Percentiles rank a stretch among this genome's conserved stretches.
phyloP scores from a whole-genome alignment of 1,139 yeast species.

The Saccharomyces hybrid region DNA sequence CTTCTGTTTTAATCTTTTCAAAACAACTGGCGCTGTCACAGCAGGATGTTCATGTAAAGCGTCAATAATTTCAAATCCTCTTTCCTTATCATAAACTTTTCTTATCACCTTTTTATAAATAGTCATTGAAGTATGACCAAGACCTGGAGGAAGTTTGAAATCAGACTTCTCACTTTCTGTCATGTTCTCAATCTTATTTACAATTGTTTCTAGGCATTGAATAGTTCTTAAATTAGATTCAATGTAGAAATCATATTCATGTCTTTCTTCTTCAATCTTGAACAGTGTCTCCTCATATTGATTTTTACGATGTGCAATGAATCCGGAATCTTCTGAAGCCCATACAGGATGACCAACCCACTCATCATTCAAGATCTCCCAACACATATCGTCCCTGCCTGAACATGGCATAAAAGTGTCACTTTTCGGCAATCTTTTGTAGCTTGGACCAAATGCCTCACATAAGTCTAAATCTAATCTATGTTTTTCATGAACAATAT shows the following conservation, averaged over 20 bases:
- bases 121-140: conserved; percentile 85
- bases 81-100: conserved; percentile 86
- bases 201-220: conserved; percentile 91
- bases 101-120: conserved; percentile 90
- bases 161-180: conserved; percentile 77
- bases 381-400: conserved; percentile 97
- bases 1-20: conserved; percentile 88
- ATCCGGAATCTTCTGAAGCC: conserved; percentile 99
- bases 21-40: conserved; percentile 86
- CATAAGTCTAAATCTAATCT: conserved; percentile 82
- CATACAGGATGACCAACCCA: conserved; percentile 99
- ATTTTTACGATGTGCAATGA: conserved; percentile 94
- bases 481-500: conserved; percentile 82
- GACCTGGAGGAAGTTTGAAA: conserved; percentile 88
- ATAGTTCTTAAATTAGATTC: conserved; percentile 92
- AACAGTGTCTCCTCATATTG: conserved; percentile 94
- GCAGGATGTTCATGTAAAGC: conserved; percentile 94
- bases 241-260: conserved; percentile 91
- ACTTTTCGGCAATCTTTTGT: conserved; percentile 85
- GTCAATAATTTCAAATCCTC: conserved; percentile 93
- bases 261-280: conserved; percentile 95
- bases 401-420: conserved; percentile 97
- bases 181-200: conserved; percentile 91
- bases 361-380: conserved; percentile 97
- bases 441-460: conserved; percentile 84